Conservation (phyloP, 2,329 filamentous ascomycete species). For the Sclerotiophoma versabilis region DNA sequence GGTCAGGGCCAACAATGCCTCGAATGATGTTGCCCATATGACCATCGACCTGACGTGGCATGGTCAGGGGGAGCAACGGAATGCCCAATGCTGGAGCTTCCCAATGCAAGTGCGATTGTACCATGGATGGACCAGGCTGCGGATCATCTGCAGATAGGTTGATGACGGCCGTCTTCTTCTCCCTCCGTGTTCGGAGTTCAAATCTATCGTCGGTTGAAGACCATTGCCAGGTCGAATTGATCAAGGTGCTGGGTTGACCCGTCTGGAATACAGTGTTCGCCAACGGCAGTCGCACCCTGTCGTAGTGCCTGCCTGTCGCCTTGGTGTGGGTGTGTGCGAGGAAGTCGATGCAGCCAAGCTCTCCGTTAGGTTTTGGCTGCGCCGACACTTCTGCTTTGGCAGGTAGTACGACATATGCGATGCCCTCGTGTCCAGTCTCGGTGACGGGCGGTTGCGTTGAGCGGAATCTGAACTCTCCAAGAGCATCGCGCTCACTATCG, state of each 20-base stretch:
- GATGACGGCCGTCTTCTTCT: background rate
- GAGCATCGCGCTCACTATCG: background rate
- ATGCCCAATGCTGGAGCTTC: slow-evolving; percentile 40
- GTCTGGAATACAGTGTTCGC: slow-evolving; percentile 82
- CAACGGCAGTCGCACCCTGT: slow-evolving; percentile 65
- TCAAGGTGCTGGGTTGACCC: slow-evolving; percentile 54
- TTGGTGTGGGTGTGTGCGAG: slow-evolving; percentile 13
- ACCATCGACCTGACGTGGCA: slow-evolving; percentile 66
- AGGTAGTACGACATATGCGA: slow-evolving; percentile 39
- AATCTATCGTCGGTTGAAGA: background rate
- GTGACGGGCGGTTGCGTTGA: slow-evolving; percentile 18
- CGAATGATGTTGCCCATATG: slow-evolving; percentile 82
- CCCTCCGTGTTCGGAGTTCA: background rate
- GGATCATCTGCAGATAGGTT: slow-evolving; percentile 1
- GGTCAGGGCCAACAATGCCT: slow-evolving; percentile 59
- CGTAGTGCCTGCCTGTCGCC: background rate
- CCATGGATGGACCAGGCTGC: background rate
- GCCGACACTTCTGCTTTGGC: background rate
- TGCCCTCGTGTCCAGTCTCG: slow-evolving; percentile 43
- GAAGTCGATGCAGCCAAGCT: slow-evolving; percentile 33
- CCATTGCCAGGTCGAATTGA: slow-evolving; percentile 32
- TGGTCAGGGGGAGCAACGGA: slow-evolving; percentile 69
- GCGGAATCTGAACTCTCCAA: background rate
- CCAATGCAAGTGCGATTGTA: slow-evolving; percentile 6
- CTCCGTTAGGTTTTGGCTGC: background rate